Evolutionary conservation across 2,329 filamentous ascomycete genomes (phyloP).

Genomic region (Phaeomoniella chlamydospora): DNA sequence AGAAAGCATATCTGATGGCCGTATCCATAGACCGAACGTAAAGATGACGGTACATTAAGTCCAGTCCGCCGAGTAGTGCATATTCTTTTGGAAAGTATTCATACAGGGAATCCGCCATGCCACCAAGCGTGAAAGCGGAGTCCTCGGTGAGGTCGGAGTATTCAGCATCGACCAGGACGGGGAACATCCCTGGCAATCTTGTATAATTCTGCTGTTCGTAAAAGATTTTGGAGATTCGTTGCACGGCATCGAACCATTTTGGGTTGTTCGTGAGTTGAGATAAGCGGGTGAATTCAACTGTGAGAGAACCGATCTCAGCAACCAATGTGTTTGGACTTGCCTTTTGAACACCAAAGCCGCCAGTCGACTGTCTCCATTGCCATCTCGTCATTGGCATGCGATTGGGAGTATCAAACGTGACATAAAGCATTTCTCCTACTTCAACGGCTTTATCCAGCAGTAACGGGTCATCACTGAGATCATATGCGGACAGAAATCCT

Average conservation of each 20-base stretch:
- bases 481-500: slow-evolving; percentile 20
- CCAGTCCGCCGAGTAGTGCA: slow-evolving; percentile 27
- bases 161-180: slow-evolving; percentile 36
- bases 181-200: slow-evolving; percentile 48
- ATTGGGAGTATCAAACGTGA: slow-evolving; percentile 34
- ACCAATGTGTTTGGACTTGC: slow-evolving; percentile 15
- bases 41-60: slow-evolving; percentile 25
- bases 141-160: slow-evolving; percentile 27
- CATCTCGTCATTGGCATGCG: slow-evolving; percentile 48
- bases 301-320: slow-evolving; percentile 43
- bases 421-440: slow-evolving; percentile 27
- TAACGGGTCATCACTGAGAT: slow-evolving; percentile 23
- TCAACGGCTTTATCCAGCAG: slow-evolving; percentile 23
- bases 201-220: slow-evolving; percentile 39
- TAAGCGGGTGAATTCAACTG: slow-evolving; percentile 51
- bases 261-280: slow-evolving; percentile 46
- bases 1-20: slow-evolving; percentile 25
- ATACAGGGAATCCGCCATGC: slow-evolving; percentile 40
- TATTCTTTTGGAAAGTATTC: slow-evolving; percentile 51
- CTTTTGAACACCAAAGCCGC: slow-evolving; percentile 14
- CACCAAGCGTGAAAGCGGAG: slow-evolving; percentile 37
- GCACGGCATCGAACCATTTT: slow-evolving; percentile 47
- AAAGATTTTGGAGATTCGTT: slow-evolving; percentile 42
- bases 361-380: slow-evolving; percentile 32
- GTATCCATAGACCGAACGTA: slow-evolving; percentile 25